These are phyloP conservation scores for Tylopilus balloui DNA, from an alignment of 768 basidiomycete genomes.

Conservation along the genomic window DNA sequence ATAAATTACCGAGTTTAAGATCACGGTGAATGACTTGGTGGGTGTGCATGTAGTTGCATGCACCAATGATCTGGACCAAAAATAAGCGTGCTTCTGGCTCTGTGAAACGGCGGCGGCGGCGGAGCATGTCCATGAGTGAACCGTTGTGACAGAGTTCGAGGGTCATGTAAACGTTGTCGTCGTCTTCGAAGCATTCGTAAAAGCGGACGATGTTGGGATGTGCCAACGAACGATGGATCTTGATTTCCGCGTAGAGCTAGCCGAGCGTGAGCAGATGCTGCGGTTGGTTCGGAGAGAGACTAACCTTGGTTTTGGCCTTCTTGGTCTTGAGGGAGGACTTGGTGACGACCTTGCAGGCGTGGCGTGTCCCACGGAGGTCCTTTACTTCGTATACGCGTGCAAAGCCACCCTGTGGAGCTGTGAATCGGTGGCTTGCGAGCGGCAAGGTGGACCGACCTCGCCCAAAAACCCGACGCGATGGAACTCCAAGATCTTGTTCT, in stretches of 20 bases:
- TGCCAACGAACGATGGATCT: slow-evolving; percentile 85
- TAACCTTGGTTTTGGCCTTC: slow-evolving; percentile 94
- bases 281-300: slow-evolving; percentile 9
- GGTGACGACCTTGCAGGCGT: slow-evolving; percentile 94
- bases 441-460: slow-evolving; percentile 49
- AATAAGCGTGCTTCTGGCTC: slow-evolving; percentile 93
- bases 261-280: not conserved
- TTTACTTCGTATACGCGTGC: slow-evolving; percentile 95
- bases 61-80: slow-evolving; percentile 91
- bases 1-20: slow-evolving; percentile 93
- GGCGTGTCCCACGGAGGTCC: slow-evolving; percentile 55
- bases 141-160: slow-evolving; percentile 91
- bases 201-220: slow-evolving; percentile 94
- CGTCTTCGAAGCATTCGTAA: slow-evolving; percentile 92
- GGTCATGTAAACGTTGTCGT: slow-evolving; percentile 95
- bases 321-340: slow-evolving; percentile 88
- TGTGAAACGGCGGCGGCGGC: slow-evolving; percentile 78
- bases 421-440: not conserved
- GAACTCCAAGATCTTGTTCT: slow-evolving; percentile 51
- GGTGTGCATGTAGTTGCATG: slow-evolving; percentile 95
- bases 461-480: slow-evolving; percentile 80
- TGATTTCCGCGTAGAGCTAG: slow-evolving; percentile 97
- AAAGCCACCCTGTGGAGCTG: slow-evolving; percentile 68
- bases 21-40: slow-evolving; percentile 98
- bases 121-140: slow-evolving; percentile 86